These are phyloP conservation scores for Xanthoparmelia taractica DNA, from an alignment of 495 filamentous ascomycete genomes.

Conservation along the genomic window DNA sequence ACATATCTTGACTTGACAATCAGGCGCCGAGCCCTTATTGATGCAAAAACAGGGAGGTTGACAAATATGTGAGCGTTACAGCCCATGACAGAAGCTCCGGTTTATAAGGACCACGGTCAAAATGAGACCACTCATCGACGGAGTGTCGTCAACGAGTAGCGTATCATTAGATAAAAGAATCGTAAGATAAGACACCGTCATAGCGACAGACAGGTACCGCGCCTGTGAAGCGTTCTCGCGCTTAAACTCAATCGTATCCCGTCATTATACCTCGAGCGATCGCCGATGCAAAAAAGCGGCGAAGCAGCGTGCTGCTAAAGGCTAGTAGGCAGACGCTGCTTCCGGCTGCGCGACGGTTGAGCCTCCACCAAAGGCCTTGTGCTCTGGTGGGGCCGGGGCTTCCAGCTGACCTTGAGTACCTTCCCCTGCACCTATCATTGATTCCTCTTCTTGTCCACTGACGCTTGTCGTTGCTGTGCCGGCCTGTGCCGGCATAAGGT, in stretches of 20 bases:
- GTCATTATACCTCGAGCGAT: background rate
- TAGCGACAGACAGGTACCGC: background rate
- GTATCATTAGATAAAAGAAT: background rate
- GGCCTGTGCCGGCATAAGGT: conserved; percentile 25
- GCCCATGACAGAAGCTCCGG: background rate
- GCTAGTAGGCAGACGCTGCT: conserved; percentile 11
- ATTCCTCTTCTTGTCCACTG: conserved; percentile 15
- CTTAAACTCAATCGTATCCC: background rate
- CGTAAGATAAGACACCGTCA: background rate
- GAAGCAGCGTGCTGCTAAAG: background rate
- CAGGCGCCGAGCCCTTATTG: background rate
- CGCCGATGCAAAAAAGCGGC: background rate
- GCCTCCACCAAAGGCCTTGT: conserved; percentile 20
- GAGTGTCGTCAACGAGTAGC: background rate
- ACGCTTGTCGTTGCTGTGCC: conserved; percentile 14
- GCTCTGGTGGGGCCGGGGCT: conserved; percentile 1
- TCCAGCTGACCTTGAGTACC: conserved; percentile 13
- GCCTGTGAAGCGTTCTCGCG: background rate
- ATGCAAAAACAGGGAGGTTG: background rate
- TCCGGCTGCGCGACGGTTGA: conserved; percentile 16
- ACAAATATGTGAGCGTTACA: background rate
- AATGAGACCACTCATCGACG: background rate
- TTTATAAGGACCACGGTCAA: background rate
- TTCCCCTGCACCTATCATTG: background rate
- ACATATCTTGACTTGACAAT: background rate